Percentiles rank a stretch among this genome's conserved stretches.
Evolutionary conservation across 306 rosid genomes (phyloP).

Genomic region (Cajanus cajan): DNA sequence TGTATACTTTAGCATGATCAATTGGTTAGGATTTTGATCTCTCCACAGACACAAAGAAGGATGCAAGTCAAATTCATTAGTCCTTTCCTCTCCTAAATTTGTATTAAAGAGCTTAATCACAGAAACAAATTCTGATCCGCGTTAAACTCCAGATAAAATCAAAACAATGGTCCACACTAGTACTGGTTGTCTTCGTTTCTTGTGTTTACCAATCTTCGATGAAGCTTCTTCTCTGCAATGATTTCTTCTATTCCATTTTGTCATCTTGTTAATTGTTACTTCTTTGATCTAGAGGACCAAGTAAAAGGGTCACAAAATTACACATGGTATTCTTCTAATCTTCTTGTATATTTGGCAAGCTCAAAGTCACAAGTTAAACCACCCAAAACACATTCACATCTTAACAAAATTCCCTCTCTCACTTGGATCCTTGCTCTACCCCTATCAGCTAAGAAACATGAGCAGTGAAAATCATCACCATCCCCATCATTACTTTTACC

Average conservation of each 20-base stretch:
- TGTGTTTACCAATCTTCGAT: slow-evolving; percentile 4
- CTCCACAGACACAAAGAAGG: not conserved
- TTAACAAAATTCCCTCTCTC: not conserved
- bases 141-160: slow-evolving; percentile 15
- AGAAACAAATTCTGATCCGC: not conserved
- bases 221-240: slow-evolving; percentile 6
- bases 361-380: slow-evolving; percentile 28
- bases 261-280: slow-evolving; percentile 7
- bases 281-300: not conserved
- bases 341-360: slow-evolving; percentile 37
- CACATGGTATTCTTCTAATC: slow-evolving; percentile 14
- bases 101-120: not conserved
- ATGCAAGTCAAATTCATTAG: slow-evolving; percentile 5
- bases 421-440: not conserved
- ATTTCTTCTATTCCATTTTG: slow-evolving; percentile 7
- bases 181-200: slow-evolving; percentile 16
- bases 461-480: slow-evolving; percentile 43
- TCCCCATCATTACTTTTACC: slow-evolving; percentile 17
- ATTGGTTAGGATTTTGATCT: slow-evolving; percentile 22
- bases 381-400: slow-evolving; percentile 22
- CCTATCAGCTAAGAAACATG: slow-evolving; percentile 31
- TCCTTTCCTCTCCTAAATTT: slow-evolving; percentile 27
- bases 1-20: slow-evolving; percentile 38
- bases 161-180: not conserved
- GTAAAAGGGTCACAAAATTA: slow-evolving; percentile 11